phyloP scores from a whole-genome alignment of 306 rosid genomes.

The Oemleria cerasiformis region DNA sequence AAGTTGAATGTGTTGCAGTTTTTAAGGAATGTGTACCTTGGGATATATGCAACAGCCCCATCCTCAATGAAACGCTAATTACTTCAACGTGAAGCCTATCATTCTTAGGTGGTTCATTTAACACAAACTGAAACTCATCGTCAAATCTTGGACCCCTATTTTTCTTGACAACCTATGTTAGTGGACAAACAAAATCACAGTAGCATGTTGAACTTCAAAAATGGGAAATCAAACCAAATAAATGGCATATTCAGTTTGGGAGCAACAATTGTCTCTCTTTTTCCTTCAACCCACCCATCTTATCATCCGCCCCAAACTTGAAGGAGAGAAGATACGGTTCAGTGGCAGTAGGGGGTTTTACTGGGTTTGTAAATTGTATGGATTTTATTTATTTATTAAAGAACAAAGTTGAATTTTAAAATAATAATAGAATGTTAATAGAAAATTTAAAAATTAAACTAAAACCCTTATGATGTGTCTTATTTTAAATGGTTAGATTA shows the following conservation, averaged over 20 bases:
- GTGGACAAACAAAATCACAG: neutral
- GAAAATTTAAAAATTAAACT: too few species aligned
- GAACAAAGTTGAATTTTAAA: too few species aligned
- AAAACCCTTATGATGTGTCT: too few species aligned
- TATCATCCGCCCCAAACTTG: too few species aligned
- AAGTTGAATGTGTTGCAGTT: neutral
- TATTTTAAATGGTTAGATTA: too few species aligned
- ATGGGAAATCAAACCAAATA: neutral
- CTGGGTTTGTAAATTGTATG: too few species aligned
- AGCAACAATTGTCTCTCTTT: too few species aligned
- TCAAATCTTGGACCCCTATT: conserved; percentile 92
- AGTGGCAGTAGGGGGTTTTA: too few species aligned
- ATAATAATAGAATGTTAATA: too few species aligned
- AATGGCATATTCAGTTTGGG: neutral
- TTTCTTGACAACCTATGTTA: conserved; percentile 61
- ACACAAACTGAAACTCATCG: conserved; percentile 59
- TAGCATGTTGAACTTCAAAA: neutral
- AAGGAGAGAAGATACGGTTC: too few species aligned
- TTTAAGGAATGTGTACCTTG: conserved; percentile 46
- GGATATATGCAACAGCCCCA: conserved; percentile 90
- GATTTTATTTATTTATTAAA: too few species aligned
- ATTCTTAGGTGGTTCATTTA: conserved; percentile 69
- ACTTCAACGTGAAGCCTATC: conserved; percentile 76
- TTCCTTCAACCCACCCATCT: too few species aligned
- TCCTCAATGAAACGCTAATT: conserved; percentile 60